Evolutionary conservation across 768 basidiomycete genomes (phyloP).

Genomic region (Phaeotremella skinneri): DNA sequence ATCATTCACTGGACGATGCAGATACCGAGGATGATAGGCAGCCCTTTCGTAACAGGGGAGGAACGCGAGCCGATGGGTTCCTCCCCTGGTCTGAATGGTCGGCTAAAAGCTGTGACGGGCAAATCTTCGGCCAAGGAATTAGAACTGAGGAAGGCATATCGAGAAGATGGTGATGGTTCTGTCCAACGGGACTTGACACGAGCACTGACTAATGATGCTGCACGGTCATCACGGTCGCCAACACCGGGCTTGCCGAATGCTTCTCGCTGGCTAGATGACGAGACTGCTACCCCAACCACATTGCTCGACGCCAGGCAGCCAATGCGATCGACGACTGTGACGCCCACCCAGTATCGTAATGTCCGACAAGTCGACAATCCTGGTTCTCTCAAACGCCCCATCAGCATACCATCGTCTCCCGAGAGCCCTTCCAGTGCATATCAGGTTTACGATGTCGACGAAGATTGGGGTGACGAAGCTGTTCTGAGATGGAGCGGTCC

Average conservation of each 20-base stretch:
- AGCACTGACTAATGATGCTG: neutral
- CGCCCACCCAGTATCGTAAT: neutral
- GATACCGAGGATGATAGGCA: conserved; percentile 10
- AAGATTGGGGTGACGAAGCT: conserved; percentile 21
- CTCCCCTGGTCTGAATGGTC: conserved; percentile 28
- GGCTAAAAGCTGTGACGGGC: conserved; percentile 9
- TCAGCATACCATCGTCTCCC: neutral
- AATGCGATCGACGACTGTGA: neutral
- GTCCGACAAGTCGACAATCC: neutral
- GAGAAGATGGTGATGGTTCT: conserved; percentile 4
- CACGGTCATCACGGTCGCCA: neutral
- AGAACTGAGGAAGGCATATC: conserved; percentile 6
- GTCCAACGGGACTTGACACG: no score
- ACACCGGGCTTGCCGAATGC: neutral
- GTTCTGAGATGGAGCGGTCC: conserved; percentile 16
- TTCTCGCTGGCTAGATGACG: neutral
- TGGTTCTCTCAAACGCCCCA: neutral
- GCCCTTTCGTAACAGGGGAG: conserved; percentile 45
- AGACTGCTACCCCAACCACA: neutral
- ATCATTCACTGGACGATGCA: neutral
- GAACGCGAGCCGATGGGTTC: conserved; percentile 38
- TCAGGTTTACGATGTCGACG: neutral
- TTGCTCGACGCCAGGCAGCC: neutral
- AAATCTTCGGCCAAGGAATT: conserved; percentile 2
- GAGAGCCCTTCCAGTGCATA: neutral